Base-by-base conservation (phyloP, 2,329 filamentous ascomycete genomes). In the Magnaporthiopsis poae region DNA sequence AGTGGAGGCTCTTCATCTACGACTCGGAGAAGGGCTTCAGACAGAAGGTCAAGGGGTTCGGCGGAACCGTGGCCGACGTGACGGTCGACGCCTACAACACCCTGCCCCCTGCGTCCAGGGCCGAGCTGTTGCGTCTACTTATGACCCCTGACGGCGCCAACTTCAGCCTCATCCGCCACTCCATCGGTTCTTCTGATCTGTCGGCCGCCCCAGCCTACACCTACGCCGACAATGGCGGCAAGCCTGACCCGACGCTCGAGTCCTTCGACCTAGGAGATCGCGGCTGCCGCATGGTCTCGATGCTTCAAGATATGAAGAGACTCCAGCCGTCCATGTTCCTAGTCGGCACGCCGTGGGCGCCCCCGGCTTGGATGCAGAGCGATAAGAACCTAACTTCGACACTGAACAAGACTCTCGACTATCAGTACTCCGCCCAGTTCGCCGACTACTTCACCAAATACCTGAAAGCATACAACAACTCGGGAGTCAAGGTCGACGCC, bases 291-390 rank as follows among this genome's bases (percentile, higher is more conserved):
- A 79, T 80, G 77, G 75, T 75, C 2, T 69, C 72, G 39, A 70
- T 80, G 72, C 70, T 80, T 62, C 72, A 74, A 3, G 71, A 75
- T 39, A 77, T 80, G 72, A 72, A 75, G 64, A 61, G 66, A 13
- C 69, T 78, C 21, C 74, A 78, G 62, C 71, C 77, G 13, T 69
- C 71, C n/a, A 65, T 78, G 61, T 77, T 74, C 13, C 72, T 79
- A 61, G 65, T 80, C 12, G 78, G 78, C 2, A 75, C 75, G 9
- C 72, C 77, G 1, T 80, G 78, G 78, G 73, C 74, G 27, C 74
- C 78, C 0, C 78, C 78, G 0, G 78, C 74, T 0, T 80, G 78
- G 78, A 80, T 80, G 78, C 75, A 80, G 71, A 69, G 75, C 33
- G 75, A 80, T 67, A 68, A 73, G 9, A 13, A 21, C 7, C 8